phyloP scores from a whole-genome alignment of 768 basidiomycete species.

The Boletus insuetus region DNA sequence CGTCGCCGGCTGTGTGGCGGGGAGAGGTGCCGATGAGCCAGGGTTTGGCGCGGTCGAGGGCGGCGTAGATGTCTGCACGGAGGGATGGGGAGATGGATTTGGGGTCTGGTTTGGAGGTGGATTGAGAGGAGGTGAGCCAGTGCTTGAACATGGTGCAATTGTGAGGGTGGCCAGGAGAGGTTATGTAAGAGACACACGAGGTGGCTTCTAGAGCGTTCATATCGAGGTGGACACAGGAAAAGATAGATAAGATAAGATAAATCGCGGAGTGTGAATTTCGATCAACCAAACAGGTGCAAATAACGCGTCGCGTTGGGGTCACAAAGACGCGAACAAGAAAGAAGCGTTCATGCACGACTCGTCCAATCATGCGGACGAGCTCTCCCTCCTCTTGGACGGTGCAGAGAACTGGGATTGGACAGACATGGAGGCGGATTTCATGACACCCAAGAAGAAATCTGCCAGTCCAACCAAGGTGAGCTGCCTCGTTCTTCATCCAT shows the following conservation, averaged over 20 bases:
- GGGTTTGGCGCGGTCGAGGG: slow-evolving; percentile 44
- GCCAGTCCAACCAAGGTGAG: slow-evolving; percentile 25
- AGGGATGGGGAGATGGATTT: slow-evolving; percentile 48
- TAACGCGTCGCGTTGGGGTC: slow-evolving; percentile 23
- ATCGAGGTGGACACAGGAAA: no score
- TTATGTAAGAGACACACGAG: slow-evolving; percentile 26
- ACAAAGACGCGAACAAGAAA: slow-evolving; percentile 49
- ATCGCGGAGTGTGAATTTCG: slow-evolving; percentile 3
- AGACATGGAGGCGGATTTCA: slow-evolving; percentile 48
- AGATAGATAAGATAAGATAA: slow-evolving; percentile 11
- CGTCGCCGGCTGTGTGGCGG: slow-evolving; percentile 49
- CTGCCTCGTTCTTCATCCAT: not conserved
- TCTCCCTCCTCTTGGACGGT: slow-evolving; percentile 55
- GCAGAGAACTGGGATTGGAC: slow-evolving; percentile 72
- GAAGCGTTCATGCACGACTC: slow-evolving; percentile 50
- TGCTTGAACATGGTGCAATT: slow-evolving; percentile 46
- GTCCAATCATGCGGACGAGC: slow-evolving; percentile 28
- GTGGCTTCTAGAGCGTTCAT: slow-evolving; percentile 1
- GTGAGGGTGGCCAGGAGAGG: not conserved
- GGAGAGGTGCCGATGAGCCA: slow-evolving; percentile 42
- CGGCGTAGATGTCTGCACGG: slow-evolving; percentile 49
- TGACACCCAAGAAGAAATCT: slow-evolving; percentile 49
- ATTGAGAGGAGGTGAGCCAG: slow-evolving; percentile 37
- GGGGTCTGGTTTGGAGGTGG: slow-evolving; percentile 17
- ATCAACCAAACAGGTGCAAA: slow-evolving; percentile 15